Evolutionary conservation across 257 asterid species (phyloP).

Genomic region (Nicotiana noctiflora): DNA sequence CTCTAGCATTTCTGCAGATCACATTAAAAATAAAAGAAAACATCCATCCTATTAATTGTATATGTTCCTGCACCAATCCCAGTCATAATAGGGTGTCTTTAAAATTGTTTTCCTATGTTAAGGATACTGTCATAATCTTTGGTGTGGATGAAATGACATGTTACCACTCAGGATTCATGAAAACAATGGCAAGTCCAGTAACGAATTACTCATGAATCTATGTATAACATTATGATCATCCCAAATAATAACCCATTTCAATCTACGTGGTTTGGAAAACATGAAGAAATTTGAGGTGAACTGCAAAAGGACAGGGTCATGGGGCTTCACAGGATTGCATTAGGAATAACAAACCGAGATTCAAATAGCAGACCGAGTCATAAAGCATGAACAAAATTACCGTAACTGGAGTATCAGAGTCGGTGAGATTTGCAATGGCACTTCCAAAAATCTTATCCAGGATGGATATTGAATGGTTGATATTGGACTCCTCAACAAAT

Average conservation of each 20-base stretch:
- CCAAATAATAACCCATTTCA: not conserved
- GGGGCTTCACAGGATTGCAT: not conserved
- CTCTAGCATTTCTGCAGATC: not conserved
- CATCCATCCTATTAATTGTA: not conserved
- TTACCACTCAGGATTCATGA: not conserved
- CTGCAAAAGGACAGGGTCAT: not conserved
- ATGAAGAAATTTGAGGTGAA: not conserved
- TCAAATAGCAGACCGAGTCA: not conserved
- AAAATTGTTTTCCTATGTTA: not conserved
- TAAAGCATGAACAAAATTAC: constrained; percentile 22
- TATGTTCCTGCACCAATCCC: constrained; percentile 2
- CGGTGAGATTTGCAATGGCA: constrained; percentile 35
- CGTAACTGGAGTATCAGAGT: constrained; percentile 32
- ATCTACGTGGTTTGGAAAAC: not conserved
- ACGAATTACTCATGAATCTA: not conserved
- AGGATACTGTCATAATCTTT: not conserved
- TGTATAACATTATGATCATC: not conserved
- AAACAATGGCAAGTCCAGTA: not conserved
- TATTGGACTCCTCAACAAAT: constrained; percentile 30
- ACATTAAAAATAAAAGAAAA: not conserved
- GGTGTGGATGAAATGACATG: not conserved
- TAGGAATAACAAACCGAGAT: constrained; percentile 3
- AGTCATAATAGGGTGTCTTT: not conserved
- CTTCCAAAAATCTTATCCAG: constrained; percentile 58
- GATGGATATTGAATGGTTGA: constrained; percentile 39